Base-by-base conservation (phyloP, 352 stramenopile species). In the Phytophthora hybrid region DNA sequence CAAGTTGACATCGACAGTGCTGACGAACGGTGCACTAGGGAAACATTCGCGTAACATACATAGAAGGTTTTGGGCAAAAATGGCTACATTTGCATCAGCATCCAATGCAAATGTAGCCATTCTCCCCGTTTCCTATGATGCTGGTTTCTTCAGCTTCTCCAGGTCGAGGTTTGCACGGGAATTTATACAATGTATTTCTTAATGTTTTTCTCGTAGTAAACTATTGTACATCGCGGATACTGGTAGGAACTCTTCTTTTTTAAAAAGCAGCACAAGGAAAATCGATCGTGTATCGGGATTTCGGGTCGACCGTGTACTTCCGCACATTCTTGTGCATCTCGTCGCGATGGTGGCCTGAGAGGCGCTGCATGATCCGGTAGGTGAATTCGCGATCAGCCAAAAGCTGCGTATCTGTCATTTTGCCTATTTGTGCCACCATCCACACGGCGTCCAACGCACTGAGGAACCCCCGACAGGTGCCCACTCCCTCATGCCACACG, bases 321-420 rank as follows among this genome's bases (percentile, higher is more conserved):
- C 44, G 44, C 44, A 51, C 44, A n/a, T 51, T 51, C 44, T 51
- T 51, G 18, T 51, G 44, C 44, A 51, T 51, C 44, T 51, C 44
- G 18, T 11, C 9, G 14, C 44, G 44, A 18, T 51, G 44, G 44
- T 51, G 44, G 44, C 44, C 44, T 2, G 44, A 51, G 4, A 51
- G 44, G 18, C 44, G 44, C 18, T 51, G 44, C 44, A 51, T 51
- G 44, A 51, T 51, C 18, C 44, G 44, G 18, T 51, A 51, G 18
- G 44, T 51, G 44, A 51, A 51, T 23, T 51, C 44, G 44, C 44
- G 44, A 21, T 51, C 44, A 9, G 44, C 44, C 19, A 51, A 18
- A 21, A 51, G 44, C 18, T 51, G 44, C 4, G 5, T 3, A 51
- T 51, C 44, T 4, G 44, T 3, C 44, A 51, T 10, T 21, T 51